Conservation (phyloP, 148 eudicot genomes). For the Pouteria glomerata region DNA sequence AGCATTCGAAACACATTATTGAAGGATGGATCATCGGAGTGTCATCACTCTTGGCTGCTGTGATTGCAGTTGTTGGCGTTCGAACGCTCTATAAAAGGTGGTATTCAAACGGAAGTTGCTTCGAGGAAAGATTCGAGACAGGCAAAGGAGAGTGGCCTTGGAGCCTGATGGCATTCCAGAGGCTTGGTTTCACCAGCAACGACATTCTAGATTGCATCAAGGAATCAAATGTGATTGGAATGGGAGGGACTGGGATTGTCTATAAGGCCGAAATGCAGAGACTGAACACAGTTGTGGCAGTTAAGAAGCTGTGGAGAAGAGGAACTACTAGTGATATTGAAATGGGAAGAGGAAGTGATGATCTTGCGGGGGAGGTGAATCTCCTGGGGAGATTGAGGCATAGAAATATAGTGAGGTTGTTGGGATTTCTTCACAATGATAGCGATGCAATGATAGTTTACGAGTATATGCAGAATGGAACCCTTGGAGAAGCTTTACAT, state of each 20-base stretch:
- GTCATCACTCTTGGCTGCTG: slow-evolving; percentile 36
- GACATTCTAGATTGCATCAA: slow-evolving; percentile 65
- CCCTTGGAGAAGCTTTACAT: slow-evolving; percentile 78
- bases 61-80: slow-evolving; percentile 30
- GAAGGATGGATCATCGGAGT: slow-evolving; percentile 59
- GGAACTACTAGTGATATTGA: slow-evolving; percentile 53
- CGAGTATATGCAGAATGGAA: slow-evolving; percentile 88
- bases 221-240: slow-evolving; percentile 77
- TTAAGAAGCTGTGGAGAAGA: slow-evolving; percentile 76
- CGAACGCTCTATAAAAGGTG: slow-evolving; percentile 46
- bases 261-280: slow-evolving; percentile 71
- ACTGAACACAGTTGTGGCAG: slow-evolving; percentile 56
- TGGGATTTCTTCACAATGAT: slow-evolving; percentile 70
- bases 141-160: slow-evolving; percentile 74
- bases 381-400: slow-evolving; percentile 79
- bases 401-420: slow-evolving; percentile 66
- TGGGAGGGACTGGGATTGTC: slow-evolving; percentile 77
- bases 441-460: slow-evolving; percentile 69
- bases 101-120: slow-evolving; percentile 58
- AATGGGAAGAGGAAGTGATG: slow-evolving; percentile 46
- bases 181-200: slow-evolving; percentile 55
- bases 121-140: slow-evolving; percentile 51
- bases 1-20: slow-evolving; percentile 45
- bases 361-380: slow-evolving; percentile 67
- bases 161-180: slow-evolving; percentile 85